These are phyloP conservation scores for Diaporthe citri DNA, from an alignment of 2,329 filamentous ascomycete genomes.

Conservation along the genomic window DNA sequence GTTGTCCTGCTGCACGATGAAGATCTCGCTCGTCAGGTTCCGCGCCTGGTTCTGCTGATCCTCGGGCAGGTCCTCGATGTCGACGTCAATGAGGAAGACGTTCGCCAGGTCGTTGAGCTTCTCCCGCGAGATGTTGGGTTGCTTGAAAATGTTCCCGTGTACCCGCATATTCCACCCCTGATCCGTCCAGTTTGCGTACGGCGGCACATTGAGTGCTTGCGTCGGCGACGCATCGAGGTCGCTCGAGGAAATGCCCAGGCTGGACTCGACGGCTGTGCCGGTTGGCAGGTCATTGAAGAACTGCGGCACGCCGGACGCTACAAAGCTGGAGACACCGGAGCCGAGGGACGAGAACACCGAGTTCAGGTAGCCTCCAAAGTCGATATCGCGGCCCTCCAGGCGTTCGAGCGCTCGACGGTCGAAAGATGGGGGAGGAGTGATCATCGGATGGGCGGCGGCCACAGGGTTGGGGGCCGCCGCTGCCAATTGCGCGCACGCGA, in stretches of 20 bases:
- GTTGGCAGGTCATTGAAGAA: conserved; percentile 77
- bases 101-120: conserved; percentile 79
- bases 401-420: conserved; percentile 51
- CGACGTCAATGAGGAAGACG: conserved; percentile 75
- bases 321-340: conserved; percentile 68
- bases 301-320: conserved; percentile 74
- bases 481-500: conserved; percentile 40
- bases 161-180: conserved; percentile 81
- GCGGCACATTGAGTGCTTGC: conserved; percentile 78
- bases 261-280: conserved; percentile 70
- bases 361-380: conserved; percentile 64
- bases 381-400: conserved; percentile 37
- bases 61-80: conserved; percentile 69
- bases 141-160: conserved; percentile 86
- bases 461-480: conserved; percentile 38
- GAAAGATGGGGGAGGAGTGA: conserved; percentile 45
- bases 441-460: conserved; percentile 43
- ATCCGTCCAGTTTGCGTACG: conserved; percentile 83
- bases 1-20: conserved; percentile 78
- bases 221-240: conserved; percentile 75
- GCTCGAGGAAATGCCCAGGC: conserved; percentile 68
- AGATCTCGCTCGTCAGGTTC: conserved; percentile 80
- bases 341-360: conserved; percentile 65
- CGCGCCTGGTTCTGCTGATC: conserved; percentile 75
- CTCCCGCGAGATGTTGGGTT: conserved; percentile 74